Conservation (phyloP, 2,329 filamentous ascomycete genomes). For the Ambrosiella cleistominuta region DNA sequence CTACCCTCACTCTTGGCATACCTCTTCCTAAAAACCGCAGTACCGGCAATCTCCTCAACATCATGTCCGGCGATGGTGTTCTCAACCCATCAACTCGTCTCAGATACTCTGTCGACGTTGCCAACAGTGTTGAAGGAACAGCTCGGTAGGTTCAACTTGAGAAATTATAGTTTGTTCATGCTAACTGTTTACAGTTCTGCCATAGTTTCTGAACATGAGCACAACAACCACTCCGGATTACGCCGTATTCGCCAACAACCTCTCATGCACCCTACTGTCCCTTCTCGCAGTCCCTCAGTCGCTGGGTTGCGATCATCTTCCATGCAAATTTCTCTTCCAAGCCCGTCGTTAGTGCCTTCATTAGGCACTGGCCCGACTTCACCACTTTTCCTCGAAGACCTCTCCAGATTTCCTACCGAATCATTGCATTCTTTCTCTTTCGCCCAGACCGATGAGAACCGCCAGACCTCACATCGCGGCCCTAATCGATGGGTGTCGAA, state of each 20-base stretch:
- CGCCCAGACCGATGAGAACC: constrained; percentile 81
- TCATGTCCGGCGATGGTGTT: not conserved
- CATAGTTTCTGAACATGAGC: constrained; percentile 70
- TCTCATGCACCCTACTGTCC: constrained; percentile 47
- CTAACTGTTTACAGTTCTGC: constrained; percentile 42
- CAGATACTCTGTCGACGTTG: constrained; percentile 11
- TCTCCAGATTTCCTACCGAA: constrained; percentile 83
- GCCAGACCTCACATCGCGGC: constrained; percentile 52
- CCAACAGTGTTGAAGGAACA: constrained; percentile 7
- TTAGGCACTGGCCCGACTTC: constrained; percentile 45
- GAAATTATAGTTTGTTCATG: not conserved
- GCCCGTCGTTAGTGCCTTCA: constrained; percentile 31
- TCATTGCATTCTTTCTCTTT: constrained; percentile 98
- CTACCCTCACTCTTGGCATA: not conserved
- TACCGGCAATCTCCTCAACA: constrained; percentile 10
- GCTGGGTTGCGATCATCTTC: constrained; percentile 51
- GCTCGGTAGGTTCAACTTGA: constrained; percentile 2
- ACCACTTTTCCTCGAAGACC: constrained; percentile 69
- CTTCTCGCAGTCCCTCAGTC: constrained; percentile 41
- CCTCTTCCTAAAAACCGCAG: constrained; percentile 12
- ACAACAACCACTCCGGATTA: constrained; percentile 70
- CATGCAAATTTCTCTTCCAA: constrained; percentile 47
- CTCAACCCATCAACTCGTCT: constrained; percentile 5
- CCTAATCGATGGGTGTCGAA: constrained; percentile 60
- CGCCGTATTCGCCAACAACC: constrained; percentile 83